phyloP scores from a whole-genome alignment of 371 early-diverging fungal genomes.

The Gilbertella persicaria region DNA sequence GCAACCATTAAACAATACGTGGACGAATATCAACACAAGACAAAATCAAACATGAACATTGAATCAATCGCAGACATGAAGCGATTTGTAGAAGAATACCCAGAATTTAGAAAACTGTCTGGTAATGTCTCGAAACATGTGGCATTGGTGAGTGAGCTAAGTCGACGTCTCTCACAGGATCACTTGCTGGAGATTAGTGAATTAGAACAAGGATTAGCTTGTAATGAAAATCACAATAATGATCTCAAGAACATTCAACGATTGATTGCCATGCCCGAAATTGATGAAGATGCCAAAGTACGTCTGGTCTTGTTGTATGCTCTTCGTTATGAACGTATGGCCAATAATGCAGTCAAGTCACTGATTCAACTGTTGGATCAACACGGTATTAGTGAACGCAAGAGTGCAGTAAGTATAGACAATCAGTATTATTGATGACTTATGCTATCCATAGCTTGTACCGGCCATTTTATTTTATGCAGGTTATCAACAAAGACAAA shows the following conservation, averaged over 20 bases:
- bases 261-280: constrained; percentile 63
- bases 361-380: constrained; percentile 71
- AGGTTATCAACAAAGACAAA: constrained; percentile 81
- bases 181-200: constrained; percentile 86
- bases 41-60: constrained; percentile 86
- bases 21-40: constrained; percentile 88
- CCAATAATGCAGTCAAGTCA: constrained; percentile 65
- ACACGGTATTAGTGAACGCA: constrained; percentile 69
- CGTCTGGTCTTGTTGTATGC: constrained; percentile 85
- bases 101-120: constrained; percentile 91
- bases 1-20: constrained; percentile 92
- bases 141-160: constrained; percentile 90
- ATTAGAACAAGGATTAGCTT: constrained; percentile 93
- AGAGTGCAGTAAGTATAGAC: constrained; percentile 61
- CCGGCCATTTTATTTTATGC: constrained; percentile 78
- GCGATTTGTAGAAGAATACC: constrained; percentile 96
- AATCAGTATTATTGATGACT: neutral
- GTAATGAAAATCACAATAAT: constrained; percentile 77
- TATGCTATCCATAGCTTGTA: constrained; percentile 49
- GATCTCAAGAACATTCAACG: constrained; percentile 79
- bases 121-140: constrained; percentile 98
- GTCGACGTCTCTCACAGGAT: constrained; percentile 73
- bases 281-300: constrained; percentile 77
- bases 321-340: constrained; percentile 84
- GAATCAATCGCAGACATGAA: constrained; percentile 97